Base-by-base conservation (phyloP, 2,329 filamentous ascomycete species). In the Neofusicoccum ribis region DNA sequence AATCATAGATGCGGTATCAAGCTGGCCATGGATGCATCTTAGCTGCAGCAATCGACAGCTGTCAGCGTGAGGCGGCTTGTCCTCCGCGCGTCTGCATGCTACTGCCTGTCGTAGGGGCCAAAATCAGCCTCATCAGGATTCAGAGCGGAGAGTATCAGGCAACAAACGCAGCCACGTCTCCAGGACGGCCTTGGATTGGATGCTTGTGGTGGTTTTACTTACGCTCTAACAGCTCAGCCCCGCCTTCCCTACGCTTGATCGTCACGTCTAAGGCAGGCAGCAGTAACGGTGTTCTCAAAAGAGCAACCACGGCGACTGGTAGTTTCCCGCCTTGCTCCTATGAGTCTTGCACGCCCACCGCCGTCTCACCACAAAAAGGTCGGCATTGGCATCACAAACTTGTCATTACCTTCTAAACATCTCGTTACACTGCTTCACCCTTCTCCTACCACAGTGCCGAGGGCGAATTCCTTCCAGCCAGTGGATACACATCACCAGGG, bases 201-300 rank as follows among this genome's bases (percentile, higher is more conserved):
- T 23, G 27, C 15, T 34, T 3, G 27, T 14, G 3, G 20, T 36
- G n/a, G 14, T 14, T n/a, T 23, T 14, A 31, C 39, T 46, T 14
- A 14, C 14, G 23, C 23, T 34, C 17, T 15, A n/a, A 23, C 56
- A 20, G 54, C 54, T 46, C 56, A 49, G 56, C 43, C 43, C 43
- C 56, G 43, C 37, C 5, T 44, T 47, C 43, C 12, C 17, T 31
- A 39, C n/a, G 27, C 37, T 60, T 37, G 56, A 47, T 47, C 15
- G 23, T 11, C 56, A 37, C 27, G 34, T 34, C 41, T 60, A 46
- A 46, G 56, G 41, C 56, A 60, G 51, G 43, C 56, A 60, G 56
- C 43, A 49, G 56, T 31, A 6, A 20, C 56, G 56, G 56, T 60
- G 56, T 60, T 43, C 56, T 60, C 47, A 47, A 60, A 60, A 47